phyloP scores from a whole-genome alignment of 2,329 filamentous ascomycete species.

The Macroventuria anomochaeta region DNA sequence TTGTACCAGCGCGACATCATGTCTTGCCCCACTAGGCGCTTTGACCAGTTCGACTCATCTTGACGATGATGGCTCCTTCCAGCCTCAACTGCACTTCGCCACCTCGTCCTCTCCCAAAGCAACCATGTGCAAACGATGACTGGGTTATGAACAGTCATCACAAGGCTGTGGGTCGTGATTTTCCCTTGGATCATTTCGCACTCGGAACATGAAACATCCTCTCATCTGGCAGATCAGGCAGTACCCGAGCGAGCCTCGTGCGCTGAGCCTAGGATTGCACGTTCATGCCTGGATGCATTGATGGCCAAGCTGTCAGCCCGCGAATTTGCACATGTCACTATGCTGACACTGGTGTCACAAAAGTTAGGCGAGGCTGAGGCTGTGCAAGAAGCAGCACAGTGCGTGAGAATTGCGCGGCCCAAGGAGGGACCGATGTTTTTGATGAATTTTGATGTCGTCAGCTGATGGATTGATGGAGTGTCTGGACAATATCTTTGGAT shows the following conservation, averaged over 20 bases:
- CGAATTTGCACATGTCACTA: conserved; percentile 16
- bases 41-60: conserved; percentile 36
- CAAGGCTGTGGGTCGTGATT: background rate
- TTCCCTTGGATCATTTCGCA: conserved; percentile 3
- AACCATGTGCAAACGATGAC: conserved; percentile 7
- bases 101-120: conserved; percentile 5
- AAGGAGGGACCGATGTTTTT: background rate
- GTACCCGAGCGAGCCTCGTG: conserved; percentile 22
- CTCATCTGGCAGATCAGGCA: conserved; percentile 20
- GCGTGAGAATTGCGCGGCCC: background rate
- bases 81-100: conserved; percentile 16
- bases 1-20: conserved; percentile 36
- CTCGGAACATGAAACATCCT: conserved; percentile 18
- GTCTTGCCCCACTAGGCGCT: conserved; percentile 28
- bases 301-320: conserved; percentile 15
- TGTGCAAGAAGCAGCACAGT: conserved; percentile 4
- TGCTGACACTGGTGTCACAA: conserved; percentile 4
- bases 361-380: conserved; percentile 1
- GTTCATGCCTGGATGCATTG: conserved; percentile 17
- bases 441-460: background rate
- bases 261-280: conserved; percentile 15
- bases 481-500: background rate
- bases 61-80: conserved; percentile 20
- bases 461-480: background rate
- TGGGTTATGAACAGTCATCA: conserved; percentile 11